A percentile compares a stretch with the other conserved stretches of the same genome.
Conservation (phyloP, 345 rosid genomes). For the Eucalyptus rudis region DNA sequence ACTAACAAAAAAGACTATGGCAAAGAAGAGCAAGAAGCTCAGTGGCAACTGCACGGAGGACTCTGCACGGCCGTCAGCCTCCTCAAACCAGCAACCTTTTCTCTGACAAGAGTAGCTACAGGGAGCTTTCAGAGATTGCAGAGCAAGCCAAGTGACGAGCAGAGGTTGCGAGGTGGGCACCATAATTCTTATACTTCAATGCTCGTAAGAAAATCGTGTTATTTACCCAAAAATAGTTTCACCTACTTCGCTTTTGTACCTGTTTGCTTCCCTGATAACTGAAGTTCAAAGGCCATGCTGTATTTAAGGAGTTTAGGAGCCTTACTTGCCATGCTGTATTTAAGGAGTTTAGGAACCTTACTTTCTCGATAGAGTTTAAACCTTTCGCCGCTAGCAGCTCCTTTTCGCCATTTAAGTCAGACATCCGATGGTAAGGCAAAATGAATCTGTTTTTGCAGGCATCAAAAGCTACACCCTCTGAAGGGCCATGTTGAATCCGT, state of each 20-base stretch:
- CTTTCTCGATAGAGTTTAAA: background rate
- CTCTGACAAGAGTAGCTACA: background rate
- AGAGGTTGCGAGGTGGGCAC: background rate
- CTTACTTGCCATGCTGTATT: background rate
- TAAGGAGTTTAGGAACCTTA: background rate
- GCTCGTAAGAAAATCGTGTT: background rate
- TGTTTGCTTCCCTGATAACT: background rate
- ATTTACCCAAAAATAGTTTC: background rate
- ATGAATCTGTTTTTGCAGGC: slow-evolving; percentile 14
- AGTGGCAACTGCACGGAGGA: slow-evolving; percentile 2
- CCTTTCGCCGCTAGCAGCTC: background rate
- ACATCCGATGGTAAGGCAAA: background rate
- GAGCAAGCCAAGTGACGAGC: background rate
- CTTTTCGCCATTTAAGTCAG: background rate
- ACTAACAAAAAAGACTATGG: too few species aligned
- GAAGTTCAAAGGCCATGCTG: background rate
- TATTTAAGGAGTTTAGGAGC: too few species aligned
- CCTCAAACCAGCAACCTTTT: background rate
- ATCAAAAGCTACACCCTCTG: slow-evolving; percentile 53
- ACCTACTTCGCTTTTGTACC: background rate
- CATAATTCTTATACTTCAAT: background rate
- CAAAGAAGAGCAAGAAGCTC: too few species aligned
- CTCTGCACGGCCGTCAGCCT: background rate
- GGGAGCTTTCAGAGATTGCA: background rate
- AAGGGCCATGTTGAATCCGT: slow-evolving; percentile 82